Evolutionary conservation across 805 yeast species (phyloP).

Genomic region (Cyberlindnera xylosilytica): DNA sequence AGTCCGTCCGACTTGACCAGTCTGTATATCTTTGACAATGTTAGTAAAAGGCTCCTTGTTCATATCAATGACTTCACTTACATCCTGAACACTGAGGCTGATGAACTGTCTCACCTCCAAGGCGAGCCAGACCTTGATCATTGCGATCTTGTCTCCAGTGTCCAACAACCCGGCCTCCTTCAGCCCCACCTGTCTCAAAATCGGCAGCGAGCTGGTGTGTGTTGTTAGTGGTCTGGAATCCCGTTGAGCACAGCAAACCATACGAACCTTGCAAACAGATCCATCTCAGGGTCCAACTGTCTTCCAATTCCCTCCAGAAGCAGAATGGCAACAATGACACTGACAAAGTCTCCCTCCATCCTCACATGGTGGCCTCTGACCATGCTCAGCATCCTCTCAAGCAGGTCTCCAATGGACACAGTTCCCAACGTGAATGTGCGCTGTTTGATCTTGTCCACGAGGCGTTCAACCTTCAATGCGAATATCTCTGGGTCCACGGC

Average conservation of each 20-base stretch:
- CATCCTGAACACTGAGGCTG: slow-evolving; percentile 77
- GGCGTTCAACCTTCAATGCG: slow-evolving; percentile 79
- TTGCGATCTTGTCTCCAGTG: slow-evolving; percentile 63
- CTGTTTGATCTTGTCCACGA: slow-evolving; percentile 77
- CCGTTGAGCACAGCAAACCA: slow-evolving; percentile 37
- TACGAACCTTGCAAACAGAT: slow-evolving; percentile 94
- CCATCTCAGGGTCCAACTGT: slow-evolving; percentile 88
- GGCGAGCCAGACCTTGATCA: slow-evolving; percentile 90
- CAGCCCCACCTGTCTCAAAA: slow-evolving; percentile 65
- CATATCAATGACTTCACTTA: slow-evolving; percentile 34
- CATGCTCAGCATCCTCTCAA: slow-evolving; percentile 86
- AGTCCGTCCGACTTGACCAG: slow-evolving; percentile 63
- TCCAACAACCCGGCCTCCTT: slow-evolving; percentile 61
- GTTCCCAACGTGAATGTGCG: slow-evolving; percentile 92
- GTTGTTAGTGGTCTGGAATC: slow-evolving; percentile 28
- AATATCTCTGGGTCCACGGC: slow-evolving; percentile 82
- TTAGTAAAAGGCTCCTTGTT: slow-evolving; percentile 7
- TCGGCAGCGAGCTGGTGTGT: slow-evolving; percentile 32
- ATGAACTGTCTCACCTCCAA: slow-evolving; percentile 86
- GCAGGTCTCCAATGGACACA: slow-evolving; percentile 84
- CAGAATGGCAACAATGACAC: slow-evolving; percentile 90
- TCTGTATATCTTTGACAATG: slow-evolving; percentile 36
- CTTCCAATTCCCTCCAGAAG: slow-evolving; percentile 94
- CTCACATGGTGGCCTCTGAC: slow-evolving; percentile 92
- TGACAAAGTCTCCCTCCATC: slow-evolving; percentile 96